Base-by-base conservation (phyloP, 345 rosid species). In the rapeseed (Brassica napus) region DNA sequence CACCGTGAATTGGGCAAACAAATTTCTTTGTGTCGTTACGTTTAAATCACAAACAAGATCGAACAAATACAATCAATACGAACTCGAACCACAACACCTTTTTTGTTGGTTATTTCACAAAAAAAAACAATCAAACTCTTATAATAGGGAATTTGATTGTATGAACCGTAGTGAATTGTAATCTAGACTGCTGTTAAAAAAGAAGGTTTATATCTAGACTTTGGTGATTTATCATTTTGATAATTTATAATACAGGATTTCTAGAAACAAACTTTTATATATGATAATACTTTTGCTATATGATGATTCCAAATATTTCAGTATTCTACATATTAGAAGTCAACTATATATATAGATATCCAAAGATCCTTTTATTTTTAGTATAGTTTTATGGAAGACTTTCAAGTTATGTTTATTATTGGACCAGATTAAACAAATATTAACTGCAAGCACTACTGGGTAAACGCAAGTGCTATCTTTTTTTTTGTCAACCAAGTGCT, bases 331-430 rank as follows among this genome's bases (percentile, higher is more conserved):
- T 49, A 30, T 52, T 5, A 15, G 65, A 61, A 61, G 39, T 49
- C 61, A 69, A 49, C 72, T 23, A 15, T 52, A n/a, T 3, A 57
- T 9, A 23, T 21, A 57, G 8, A 44, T 6, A 28, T 49, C 11
- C 6, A 6, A 11, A 35, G 9, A 5, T 23, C 31, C 28, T 61
- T 62, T 47, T 47, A 47, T 47, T 47, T 47, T 47, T 57, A 15
- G 16, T 31, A n/a, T 62, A 28, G 49, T 63, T 31, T 47, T 15
- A 31, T 69, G 65, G 55, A 49, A 69, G 21, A 35, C 24, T 71
- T 77, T 71, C 3, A 55, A 71, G 71, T 64, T 71, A 78, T 14
- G 49, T 70, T 35, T 55, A 47, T 44, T 42, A 31, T 14, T 79
- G 65, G 70, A 73, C 71, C 28, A 79, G 30, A 18, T 34, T 68